Percentiles rank a stretch among this genome's conserved stretches.
Evolutionary conservation across 768 basidiomycete genomes (phyloP).

Genomic region (Suillus subluteus): DNA sequence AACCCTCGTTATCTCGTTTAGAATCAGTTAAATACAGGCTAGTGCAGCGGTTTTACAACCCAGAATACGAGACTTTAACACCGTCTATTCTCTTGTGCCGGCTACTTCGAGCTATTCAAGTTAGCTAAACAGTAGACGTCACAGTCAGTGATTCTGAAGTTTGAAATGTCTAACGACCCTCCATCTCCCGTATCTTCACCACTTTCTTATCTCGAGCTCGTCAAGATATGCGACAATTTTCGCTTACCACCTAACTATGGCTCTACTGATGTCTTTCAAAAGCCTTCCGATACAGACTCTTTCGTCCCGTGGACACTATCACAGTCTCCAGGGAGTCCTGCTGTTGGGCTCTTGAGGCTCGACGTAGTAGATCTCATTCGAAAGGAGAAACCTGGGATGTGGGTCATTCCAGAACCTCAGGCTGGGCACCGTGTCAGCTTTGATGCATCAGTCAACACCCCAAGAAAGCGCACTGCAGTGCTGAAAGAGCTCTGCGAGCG

Average conservation of each 20-base stretch:
- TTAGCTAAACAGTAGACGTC: too few species aligned
- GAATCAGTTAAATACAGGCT: too few species aligned
- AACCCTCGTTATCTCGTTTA: too few species aligned
- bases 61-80: too few species aligned
- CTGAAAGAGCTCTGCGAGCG: slow-evolving; percentile 72
- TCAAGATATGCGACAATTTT: slow-evolving; percentile 77
- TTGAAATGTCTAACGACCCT: slow-evolving; percentile 5
- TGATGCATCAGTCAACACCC: slow-evolving; percentile 52
- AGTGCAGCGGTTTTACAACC: too few species aligned
- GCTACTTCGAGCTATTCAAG: too few species aligned
- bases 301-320: slow-evolving; percentile 62
- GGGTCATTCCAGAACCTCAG: slow-evolving; percentile 42
- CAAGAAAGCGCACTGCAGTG: slow-evolving; percentile 58
- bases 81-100: too few species aligned
- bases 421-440: slow-evolving; percentile 48
- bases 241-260: slow-evolving; percentile 37
- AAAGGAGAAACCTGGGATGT: slow-evolving; percentile 48
- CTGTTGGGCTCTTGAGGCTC: slow-evolving; percentile 65
- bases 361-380: slow-evolving; percentile 56
- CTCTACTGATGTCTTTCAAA: slow-evolving; percentile 26
- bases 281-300: slow-evolving; percentile 40
- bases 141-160: too few species aligned
- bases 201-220: slow-evolving; percentile 60
- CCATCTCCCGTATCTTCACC: slow-evolving; percentile 7
- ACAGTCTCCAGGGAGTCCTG: slow-evolving; percentile 50